Percentiles rank a stretch among this genome's conserved stretches.
Evolutionary conservation across 441 rosid species (phyloP).

Genomic region (Populus hybrid): DNA sequence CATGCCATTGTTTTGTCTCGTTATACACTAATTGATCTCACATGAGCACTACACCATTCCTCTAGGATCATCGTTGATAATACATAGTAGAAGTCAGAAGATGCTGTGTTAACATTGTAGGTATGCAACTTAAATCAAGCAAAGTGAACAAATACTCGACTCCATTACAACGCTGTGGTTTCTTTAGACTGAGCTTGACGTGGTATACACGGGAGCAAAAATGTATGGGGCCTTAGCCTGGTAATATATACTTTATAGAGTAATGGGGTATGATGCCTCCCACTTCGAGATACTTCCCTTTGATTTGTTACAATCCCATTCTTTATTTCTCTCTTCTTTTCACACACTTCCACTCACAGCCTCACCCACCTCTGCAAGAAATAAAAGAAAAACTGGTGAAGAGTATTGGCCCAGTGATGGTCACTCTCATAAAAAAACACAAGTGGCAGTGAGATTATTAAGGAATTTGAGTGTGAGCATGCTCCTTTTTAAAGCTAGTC

Average conservation of each 20-base stretch:
- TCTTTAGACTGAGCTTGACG: neutral
- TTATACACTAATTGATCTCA: neutral
- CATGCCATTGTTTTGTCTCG: neutral
- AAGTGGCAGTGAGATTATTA: constrained; percentile 30
- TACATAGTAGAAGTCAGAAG: too few species aligned
- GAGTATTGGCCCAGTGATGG: constrained; percentile 40
- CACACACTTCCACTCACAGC: constrained; percentile 23
- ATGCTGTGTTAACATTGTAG: too few species aligned
- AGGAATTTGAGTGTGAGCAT: constrained; percentile 25
- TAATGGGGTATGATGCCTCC: constrained; percentile 40
- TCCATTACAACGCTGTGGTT: neutral
- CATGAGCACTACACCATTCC: neutral
- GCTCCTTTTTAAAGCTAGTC: constrained; percentile 26
- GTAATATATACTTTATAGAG: constrained; percentile 17
- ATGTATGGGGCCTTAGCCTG: constrained; percentile 34
- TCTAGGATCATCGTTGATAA: neutral
- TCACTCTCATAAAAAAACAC: constrained; percentile 22
- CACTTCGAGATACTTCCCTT: constrained; percentile 33
- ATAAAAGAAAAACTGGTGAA: constrained; percentile 14
- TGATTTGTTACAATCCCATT: neutral
- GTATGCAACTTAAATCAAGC: neutral
- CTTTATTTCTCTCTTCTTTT: constrained; percentile 43
- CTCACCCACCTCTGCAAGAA: constrained; percentile 26
- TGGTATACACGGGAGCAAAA: constrained; percentile 19
- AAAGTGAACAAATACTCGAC: neutral